Evolutionary conservation across 495 filamentous ascomycete species (phyloP).

Genomic region (Penicillium cataractarum): DNA sequence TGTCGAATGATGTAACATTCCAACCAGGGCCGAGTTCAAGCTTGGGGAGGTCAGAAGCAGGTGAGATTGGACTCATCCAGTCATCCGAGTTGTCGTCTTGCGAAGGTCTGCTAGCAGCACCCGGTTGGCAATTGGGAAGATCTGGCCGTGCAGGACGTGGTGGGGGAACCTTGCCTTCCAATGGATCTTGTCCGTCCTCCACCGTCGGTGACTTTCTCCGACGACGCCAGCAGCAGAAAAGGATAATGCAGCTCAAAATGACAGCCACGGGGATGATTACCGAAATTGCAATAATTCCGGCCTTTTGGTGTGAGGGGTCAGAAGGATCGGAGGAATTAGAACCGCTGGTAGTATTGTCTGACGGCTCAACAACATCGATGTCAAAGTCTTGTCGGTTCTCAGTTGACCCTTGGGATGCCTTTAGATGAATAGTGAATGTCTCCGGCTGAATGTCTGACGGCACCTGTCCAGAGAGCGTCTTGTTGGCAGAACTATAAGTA

Average conservation of each 20-base stretch:
- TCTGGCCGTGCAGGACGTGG: conserved; percentile 30
- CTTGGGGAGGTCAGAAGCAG: conserved; percentile 37
- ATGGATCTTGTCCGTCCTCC: conserved; percentile 29
- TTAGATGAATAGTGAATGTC: conserved; percentile 53
- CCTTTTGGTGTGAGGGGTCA: conserved; percentile 35
- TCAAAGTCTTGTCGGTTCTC: conserved; percentile 53
- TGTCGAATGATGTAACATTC: conserved; percentile 35
- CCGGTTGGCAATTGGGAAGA: conserved; percentile 36
- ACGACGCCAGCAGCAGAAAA: conserved; percentile 50
- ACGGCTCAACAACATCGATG: conserved; percentile 48
- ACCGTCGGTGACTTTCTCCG: conserved; percentile 33
- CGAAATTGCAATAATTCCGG: conserved; percentile 49
- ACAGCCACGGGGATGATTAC: conserved; percentile 46
- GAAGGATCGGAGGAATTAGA: conserved; percentile 23
- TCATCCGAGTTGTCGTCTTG: conserved; percentile 30
- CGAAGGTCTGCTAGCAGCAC: conserved; percentile 26
- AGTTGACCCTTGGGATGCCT: conserved; percentile 49
- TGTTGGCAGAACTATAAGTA: conserved; percentile 58
- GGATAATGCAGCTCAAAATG: conserved; percentile 36
- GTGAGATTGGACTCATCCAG: conserved; percentile 32
- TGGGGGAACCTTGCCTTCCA: conserved; percentile 29
- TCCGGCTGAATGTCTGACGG: conserved; percentile 51
- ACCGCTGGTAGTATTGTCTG: conserved; percentile 11
- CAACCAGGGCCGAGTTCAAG: conserved; percentile 44
- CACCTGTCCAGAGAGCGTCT: conserved; percentile 64